A percentile compares a stretch with the other conserved stretches of the same genome.
Conservation (phyloP, 345 rosid species). For the Lagerstroemia speciosa region DNA sequence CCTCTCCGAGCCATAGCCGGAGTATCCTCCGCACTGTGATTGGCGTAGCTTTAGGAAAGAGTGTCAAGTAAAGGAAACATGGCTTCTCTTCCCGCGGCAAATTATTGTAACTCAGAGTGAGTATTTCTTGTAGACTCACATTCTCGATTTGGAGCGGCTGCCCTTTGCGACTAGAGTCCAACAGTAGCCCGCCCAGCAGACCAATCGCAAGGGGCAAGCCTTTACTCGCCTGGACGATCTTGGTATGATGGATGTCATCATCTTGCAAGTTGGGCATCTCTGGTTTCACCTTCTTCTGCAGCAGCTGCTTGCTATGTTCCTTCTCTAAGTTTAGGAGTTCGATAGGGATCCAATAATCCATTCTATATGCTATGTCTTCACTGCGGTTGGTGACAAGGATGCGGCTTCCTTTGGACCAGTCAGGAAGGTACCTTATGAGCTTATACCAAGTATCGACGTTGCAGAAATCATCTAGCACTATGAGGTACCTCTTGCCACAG, state of each 20-base stretch:
- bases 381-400: constrained; percentile 13
- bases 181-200: background rate
- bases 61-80: constrained; percentile 15
- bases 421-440: background rate
- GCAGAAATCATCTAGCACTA: constrained; percentile 13
- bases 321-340: background rate
- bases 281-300: background rate
- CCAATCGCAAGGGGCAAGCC: background rate
- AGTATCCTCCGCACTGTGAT: constrained; percentile 17
- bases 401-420: background rate
- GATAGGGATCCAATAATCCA: background rate
- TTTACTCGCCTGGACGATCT: background rate
- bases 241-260: background rate
- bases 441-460: background rate
- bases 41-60: constrained; percentile 11
- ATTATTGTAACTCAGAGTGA: background rate
- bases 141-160: background rate
- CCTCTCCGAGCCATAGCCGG: constrained; percentile 23
- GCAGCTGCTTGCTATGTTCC: background rate
- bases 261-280: background rate
- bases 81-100: constrained; percentile 13
- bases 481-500: constrained; percentile 7
- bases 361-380: background rate
- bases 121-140: background rate
- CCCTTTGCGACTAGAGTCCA: background rate